Conservation (phyloP, 345 rosid species). For the Sapria himalayana region DNA sequence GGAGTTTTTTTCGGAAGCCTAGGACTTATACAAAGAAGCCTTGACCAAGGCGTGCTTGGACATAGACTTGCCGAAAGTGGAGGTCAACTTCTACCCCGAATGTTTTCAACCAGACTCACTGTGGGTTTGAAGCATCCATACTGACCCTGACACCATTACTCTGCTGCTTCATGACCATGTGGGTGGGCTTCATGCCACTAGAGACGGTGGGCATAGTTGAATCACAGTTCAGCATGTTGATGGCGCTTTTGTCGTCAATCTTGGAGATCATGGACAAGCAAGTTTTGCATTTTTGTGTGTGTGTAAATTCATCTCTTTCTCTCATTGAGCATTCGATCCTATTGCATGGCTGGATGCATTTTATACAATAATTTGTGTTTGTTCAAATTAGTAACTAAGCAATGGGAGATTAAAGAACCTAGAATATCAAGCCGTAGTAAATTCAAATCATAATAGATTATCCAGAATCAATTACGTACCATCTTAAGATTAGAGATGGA, state of each 20-base stretch:
- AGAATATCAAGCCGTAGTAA: too few species aligned
- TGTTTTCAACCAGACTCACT: slow-evolving; percentile 95
- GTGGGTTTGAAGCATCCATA: slow-evolving; percentile 90
- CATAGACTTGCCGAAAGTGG: slow-evolving; percentile 90
- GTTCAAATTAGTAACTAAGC: too few species aligned
- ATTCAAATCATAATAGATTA: too few species aligned
- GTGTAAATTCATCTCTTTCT: too few species aligned
- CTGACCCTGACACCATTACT: slow-evolving; percentile 88
- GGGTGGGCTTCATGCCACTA: slow-evolving; percentile 87
- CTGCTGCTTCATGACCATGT: slow-evolving; percentile 82
- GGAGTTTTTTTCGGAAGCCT: slow-evolving; percentile 67
- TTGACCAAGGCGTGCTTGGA: slow-evolving; percentile 73
- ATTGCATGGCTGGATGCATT: too few species aligned
- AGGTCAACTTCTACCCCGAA: slow-evolving; percentile 80
- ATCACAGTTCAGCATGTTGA: slow-evolving; percentile 84
- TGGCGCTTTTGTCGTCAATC: slow-evolving; percentile 91
- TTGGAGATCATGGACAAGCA: slow-evolving; percentile 90
- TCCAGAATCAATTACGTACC: too few species aligned
- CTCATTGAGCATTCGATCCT: too few species aligned
- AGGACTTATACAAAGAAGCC: slow-evolving; percentile 71
- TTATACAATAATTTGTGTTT: too few species aligned
- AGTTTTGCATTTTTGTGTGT: too few species aligned
- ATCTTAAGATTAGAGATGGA: too few species aligned
- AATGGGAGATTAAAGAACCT: too few species aligned
- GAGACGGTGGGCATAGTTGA: slow-evolving; percentile 67